These are phyloP conservation scores for Termitomyces titanicus DNA, from an alignment of 768 basidiomycete species.

Conservation along the genomic window DNA sequence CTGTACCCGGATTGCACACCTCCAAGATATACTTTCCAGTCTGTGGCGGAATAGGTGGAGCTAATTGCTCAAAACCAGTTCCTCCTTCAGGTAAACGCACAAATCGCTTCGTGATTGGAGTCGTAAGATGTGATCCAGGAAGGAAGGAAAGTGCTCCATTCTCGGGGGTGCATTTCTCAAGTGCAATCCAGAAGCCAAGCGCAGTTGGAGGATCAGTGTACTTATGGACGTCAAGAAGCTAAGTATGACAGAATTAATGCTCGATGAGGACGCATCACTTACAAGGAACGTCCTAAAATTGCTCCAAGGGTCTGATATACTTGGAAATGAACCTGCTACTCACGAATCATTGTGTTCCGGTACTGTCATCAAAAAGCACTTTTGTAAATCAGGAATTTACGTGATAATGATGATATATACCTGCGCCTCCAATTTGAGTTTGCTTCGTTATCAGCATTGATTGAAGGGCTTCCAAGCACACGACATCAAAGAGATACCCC, in stretches of 20 bases:
- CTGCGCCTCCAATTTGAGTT: conserved; percentile 88
- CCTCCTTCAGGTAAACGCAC: conserved; percentile 73
- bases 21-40: conserved; percentile 61
- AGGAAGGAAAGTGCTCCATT: conserved; percentile 89
- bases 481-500: background rate
- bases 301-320: conserved; percentile 1
- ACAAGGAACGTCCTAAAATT: conserved; percentile 68
- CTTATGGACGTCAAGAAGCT: conserved; percentile 31
- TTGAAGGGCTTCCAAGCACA: conserved; percentile 58
- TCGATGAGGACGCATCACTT: conserved; percentile 17
- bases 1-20: conserved; percentile 69
- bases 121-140: conserved; percentile 82
- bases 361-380: conserved; percentile 40
- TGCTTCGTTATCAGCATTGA: conserved; percentile 98
- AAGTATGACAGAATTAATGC: background rate
- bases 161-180: conserved; percentile 78
- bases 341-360: conserved; percentile 93
- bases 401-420: conserved; percentile 33
- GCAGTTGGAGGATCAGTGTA: conserved; percentile 92
- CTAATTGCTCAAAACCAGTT: conserved; percentile 77
- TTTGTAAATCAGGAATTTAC: background rate
- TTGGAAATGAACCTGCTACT: conserved; percentile 23
- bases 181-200: conserved; percentile 94
- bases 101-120: conserved; percentile 79
- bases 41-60: conserved; percentile 24